Percentiles rank a stretch among this genome's conserved stretches.
Evolutionary conservation across 352 stramenopile genomes (phyloP).

Genomic region (Phytopythium cucurbitacearum): DNA sequence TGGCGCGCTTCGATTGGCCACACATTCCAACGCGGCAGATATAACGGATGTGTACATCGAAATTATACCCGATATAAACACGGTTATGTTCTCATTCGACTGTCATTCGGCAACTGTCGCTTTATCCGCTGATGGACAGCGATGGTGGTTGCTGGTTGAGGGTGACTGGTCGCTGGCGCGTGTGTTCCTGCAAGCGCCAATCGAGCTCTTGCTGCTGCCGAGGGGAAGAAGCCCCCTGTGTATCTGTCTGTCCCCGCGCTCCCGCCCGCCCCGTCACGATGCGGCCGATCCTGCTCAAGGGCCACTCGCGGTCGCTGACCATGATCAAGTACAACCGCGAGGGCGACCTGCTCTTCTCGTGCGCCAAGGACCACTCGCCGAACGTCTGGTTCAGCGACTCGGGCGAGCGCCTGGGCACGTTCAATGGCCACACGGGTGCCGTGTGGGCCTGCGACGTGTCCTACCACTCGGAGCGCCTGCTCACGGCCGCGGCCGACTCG

Average conservation of each 20-base stretch:
- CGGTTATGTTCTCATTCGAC: no score
- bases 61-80: no score
- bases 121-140: neutral
- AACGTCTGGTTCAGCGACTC: slow-evolving; percentile 97
- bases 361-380: slow-evolving; percentile 93
- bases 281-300: slow-evolving; percentile 98
- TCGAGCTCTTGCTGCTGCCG: neutral
- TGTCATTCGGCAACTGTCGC: no score
- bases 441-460: slow-evolving; percentile 96
- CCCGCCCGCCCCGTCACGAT: slow-evolving; percentile 29
- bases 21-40: no score
- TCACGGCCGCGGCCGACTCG: slow-evolving; percentile 96
- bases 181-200: neutral
- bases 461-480: slow-evolving; percentile 89
- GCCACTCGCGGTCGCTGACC: slow-evolving; percentile 98
- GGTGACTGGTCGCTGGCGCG: slow-evolving; percentile 12
- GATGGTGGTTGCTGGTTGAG: slow-evolving; percentile 6
- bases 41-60: no score
- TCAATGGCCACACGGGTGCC: slow-evolving; percentile 95
- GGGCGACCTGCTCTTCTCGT: slow-evolving; percentile 97
- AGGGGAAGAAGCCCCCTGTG: neutral
- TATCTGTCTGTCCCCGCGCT: neutral
- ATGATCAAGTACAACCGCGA: slow-evolving; percentile 99
- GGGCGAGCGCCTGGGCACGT: slow-evolving; percentile 95
- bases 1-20: neutral